Conservation (phyloP, 2,329 filamentous ascomycete genomes). For the Xylaria sp. region DNA sequence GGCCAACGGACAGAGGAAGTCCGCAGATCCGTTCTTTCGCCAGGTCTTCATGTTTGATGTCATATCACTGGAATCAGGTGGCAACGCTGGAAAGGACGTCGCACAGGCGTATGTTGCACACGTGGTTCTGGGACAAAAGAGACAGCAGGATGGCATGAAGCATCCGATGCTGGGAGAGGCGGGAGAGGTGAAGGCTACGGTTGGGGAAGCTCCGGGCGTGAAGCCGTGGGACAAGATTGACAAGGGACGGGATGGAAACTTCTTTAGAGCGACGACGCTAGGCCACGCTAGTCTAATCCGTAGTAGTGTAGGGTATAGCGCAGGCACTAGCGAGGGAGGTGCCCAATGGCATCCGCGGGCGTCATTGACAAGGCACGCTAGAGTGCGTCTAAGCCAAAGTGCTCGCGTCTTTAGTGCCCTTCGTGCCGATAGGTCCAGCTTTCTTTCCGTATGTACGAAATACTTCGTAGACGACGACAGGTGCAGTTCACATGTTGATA, state of each 20-base stretch:
- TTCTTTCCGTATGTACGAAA: too few species aligned
- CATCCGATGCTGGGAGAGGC: neutral
- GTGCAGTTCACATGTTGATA: too few species aligned
- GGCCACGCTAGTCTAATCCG: too few species aligned
- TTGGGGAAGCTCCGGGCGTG: conserved; percentile 19
- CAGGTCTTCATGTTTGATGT: neutral
- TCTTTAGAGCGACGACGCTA: neutral
- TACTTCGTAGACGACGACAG: too few species aligned
- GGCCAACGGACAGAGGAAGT: conserved; percentile 6
- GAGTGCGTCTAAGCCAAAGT: too few species aligned
- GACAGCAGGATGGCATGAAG: neutral
- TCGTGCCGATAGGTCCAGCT: too few species aligned
- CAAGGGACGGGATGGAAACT: neutral
- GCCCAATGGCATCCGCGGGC: too few species aligned
- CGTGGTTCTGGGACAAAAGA: conserved; percentile 2
- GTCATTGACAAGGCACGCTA: too few species aligned
- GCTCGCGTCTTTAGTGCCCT: too few species aligned
- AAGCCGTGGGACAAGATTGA: neutral
- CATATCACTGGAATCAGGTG: conserved; percentile 12
- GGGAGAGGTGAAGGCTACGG: conserved; percentile 1
- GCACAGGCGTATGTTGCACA: conserved; percentile 6
- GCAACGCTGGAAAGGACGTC: neutral
- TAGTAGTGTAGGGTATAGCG: too few species aligned
- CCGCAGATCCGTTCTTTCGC: conserved; percentile 6
- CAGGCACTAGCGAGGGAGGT: too few species aligned